Conservation (phyloP, 2,329 filamentous ascomycete genomes). For the Colletotrichum phormii region DNA sequence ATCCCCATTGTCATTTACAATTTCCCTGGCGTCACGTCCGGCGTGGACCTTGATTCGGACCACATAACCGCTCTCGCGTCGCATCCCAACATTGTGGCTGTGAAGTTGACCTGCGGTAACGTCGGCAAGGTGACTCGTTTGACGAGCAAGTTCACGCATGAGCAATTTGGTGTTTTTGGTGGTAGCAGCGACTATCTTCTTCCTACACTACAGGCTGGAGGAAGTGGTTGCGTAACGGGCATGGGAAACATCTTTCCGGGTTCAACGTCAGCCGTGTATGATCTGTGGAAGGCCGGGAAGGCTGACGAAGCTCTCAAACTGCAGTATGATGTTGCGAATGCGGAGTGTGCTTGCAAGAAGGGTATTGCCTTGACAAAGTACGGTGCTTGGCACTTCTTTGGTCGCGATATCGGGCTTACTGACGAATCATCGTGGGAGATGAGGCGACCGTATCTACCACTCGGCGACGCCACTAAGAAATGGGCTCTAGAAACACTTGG, state of each 20-base stretch:
- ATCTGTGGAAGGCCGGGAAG: conserved; percentile 52
- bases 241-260: conserved; percentile 61
- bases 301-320: conserved; percentile 51
- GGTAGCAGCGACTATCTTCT: conserved; percentile 58
- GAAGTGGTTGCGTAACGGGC: conserved; percentile 56
- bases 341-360: conserved; percentile 64
- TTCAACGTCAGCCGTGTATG: conserved; percentile 53
- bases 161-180: conserved; percentile 56
- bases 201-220: conserved; percentile 52
- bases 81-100: conserved; percentile 71
- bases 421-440: conserved; percentile 52
- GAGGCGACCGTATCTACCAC: conserved; percentile 54
- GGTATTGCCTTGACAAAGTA: conserved; percentile 59
- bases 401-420: conserved; percentile 49
- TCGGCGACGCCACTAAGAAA: conserved; percentile 50
- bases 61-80: conserved; percentile 56
- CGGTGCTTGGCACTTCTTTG: conserved; percentile 56
- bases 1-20: conserved; percentile 42
- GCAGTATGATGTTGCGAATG: conserved; percentile 57
- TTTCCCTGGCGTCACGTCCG: conserved; percentile 39
- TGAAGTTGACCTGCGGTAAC: conserved; percentile 64
- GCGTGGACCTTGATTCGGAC: conserved; percentile 41
- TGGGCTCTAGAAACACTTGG: conserved; percentile 57
- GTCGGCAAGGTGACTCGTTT: conserved; percentile 67
- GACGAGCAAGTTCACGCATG: conserved; percentile 48